Evolutionary conservation across 2,329 filamentous ascomycete genomes (phyloP), one percentile per base, ranked within the genome.

Genomic region (Nigrospora sphaerica): DNA sequence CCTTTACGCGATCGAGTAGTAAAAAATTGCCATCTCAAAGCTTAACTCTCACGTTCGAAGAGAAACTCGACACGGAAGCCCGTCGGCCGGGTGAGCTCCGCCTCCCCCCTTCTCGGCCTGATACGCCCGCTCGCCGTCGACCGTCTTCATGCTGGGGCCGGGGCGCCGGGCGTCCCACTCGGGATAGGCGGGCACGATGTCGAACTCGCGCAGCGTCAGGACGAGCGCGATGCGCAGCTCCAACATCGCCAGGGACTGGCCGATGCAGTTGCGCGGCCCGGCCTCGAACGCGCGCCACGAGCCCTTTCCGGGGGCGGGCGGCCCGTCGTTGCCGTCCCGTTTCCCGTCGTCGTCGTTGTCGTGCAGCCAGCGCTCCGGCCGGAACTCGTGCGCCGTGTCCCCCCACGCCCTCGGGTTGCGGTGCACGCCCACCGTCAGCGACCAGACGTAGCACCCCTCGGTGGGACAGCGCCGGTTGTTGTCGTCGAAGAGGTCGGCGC

Each of bases 131-230:
- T 54, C 49, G 3, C 54, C 55, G 9, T 58, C 37, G 6, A 57
- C 54, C 4, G 50, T 39, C 23, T 36, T 54, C 36, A 55, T 42
- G 14, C 43, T 46, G 12, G 35, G 19, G 16, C 6, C 47, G 1
- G 49, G 45, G 38, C 55, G 44, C 28, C 46, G 33, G 16, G 14
- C 10, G 33, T 59, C 54, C 54, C 53, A 60, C 31, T 60, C 50
- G 1, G 51, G 52, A 49, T 67, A 72, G 28, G 59, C 61, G 6
- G 59, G 56, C 17, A 35, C 39, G 18, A 66, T 52, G 7, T 59
- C 52, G 13, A 58, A 50, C 36, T 42, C 45, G 12, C 57, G 47
- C 10, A 35, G 36, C 12, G 52, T 57, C 47, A 60, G 46, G 6
- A 55, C 49, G 32, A 58, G 46, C 16, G 47, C 48, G 3, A 56